phyloP scores from a whole-genome alignment of 495 filamentous ascomycete species.

The Talaromyces thailandensis region DNA sequence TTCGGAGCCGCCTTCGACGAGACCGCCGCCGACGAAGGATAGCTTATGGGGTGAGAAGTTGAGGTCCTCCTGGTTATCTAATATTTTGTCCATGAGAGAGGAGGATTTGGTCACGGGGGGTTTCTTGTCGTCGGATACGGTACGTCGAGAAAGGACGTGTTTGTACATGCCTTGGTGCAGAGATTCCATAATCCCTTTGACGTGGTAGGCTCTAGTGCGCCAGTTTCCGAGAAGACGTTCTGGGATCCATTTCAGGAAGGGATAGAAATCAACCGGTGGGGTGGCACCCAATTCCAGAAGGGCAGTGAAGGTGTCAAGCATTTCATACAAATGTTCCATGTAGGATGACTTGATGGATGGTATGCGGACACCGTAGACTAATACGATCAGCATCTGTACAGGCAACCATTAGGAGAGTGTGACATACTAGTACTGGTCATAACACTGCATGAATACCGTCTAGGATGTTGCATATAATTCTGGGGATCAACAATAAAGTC shows the following conservation, averaged over 20 bases:
- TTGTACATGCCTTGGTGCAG: constrained; percentile 27
- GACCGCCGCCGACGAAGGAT: constrained; percentile 20
- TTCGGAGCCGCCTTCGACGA: constrained; percentile 36
- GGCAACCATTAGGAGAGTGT: not conserved
- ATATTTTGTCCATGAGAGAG: constrained; percentile 33
- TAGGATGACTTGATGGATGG: constrained; percentile 11
- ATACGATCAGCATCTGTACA: not conserved
- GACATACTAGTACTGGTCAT: constrained; percentile 19
- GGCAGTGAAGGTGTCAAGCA: constrained; percentile 33
- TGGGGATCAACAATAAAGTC: constrained; percentile 30
- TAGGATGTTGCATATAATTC: constrained; percentile 35
- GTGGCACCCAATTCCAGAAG: constrained; percentile 35
- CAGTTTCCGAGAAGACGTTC: constrained; percentile 27
- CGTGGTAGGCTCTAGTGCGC: constrained; percentile 20
- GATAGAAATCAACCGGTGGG: constrained; percentile 39
- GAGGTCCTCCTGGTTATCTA: constrained; percentile 23
- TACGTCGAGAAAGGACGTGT: not conserved
- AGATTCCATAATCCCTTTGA: constrained; percentile 17
- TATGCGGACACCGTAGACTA: constrained; percentile 29
- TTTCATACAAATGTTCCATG: constrained; percentile 23
- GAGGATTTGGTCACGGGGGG: not conserved
- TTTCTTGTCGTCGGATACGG: not conserved
- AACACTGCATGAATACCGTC: constrained; percentile 36
- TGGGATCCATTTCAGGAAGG: constrained; percentile 29
- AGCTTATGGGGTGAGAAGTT: constrained; percentile 25